A percentile compares a stretch with the other conserved stretches of the same genome.
phyloP scores from a whole-genome alignment of 345 rosid genomes.

The Clausena lansium region DNA sequence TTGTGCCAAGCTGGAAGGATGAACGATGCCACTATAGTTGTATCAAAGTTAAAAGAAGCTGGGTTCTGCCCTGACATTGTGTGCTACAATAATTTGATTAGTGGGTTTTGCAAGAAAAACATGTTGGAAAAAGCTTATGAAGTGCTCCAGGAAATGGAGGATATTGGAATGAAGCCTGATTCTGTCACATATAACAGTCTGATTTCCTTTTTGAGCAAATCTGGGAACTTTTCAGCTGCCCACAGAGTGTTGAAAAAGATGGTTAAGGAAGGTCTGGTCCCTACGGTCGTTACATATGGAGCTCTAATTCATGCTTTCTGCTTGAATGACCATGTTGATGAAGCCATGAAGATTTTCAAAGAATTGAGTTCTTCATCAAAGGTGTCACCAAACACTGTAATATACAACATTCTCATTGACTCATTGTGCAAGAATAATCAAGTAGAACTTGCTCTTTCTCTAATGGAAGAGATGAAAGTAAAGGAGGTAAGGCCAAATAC shows the following conservation, averaged over 20 bases:
- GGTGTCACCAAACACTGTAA: conserved; percentile 57
- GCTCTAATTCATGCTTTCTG: conserved; percentile 62
- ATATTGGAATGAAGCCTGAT: conserved; percentile 51
- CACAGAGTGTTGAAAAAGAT: conserved; percentile 44
- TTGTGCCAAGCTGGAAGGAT: conserved; percentile 62
- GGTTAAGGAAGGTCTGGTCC: conserved; percentile 48
- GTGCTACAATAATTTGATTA: conserved; percentile 65
- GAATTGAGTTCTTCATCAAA: conserved; percentile 44
- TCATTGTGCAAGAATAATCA: conserved; percentile 45
- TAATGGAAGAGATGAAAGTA: conserved; percentile 67
- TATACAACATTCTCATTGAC: conserved; percentile 70
- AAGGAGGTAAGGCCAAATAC: conserved; percentile 61
- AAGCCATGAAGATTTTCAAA: conserved; percentile 65
- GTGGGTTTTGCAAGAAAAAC: conserved; percentile 56
- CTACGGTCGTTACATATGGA: conserved; percentile 60
- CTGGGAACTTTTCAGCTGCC: conserved; percentile 42
- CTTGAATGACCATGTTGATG: conserved; percentile 41
- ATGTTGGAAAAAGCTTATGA: conserved; percentile 52
- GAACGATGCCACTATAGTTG: conserved; percentile 44
- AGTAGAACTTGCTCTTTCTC: conserved; percentile 39
- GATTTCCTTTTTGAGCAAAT: conserved; percentile 48
- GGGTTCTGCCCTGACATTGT: conserved; percentile 55
- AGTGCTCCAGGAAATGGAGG: conserved; percentile 63
- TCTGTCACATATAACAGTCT: conserved; percentile 59
- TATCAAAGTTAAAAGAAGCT: conserved; percentile 46